Conservation (phyloP, 2,329 filamentous ascomycete species). For the Fusarium continuum region DNA sequence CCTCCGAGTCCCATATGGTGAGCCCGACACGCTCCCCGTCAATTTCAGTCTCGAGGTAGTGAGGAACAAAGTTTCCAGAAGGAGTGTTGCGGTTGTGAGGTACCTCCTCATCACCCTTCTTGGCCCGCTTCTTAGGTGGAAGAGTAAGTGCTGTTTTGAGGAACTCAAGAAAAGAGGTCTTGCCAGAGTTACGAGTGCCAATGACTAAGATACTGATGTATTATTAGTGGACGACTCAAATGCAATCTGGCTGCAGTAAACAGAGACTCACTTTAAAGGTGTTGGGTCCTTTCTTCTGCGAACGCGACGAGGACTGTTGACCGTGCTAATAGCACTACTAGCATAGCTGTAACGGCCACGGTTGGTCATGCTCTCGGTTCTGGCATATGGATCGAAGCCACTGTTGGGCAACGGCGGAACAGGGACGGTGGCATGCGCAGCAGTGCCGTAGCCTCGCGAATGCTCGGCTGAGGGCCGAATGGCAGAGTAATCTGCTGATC, state of each 20-base stretch:
- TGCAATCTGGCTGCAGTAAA: background rate
- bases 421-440: slow-evolving; percentile 52
- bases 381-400: slow-evolving; percentile 78
- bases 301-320: slow-evolving; percentile 92
- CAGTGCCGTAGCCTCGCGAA: slow-evolving; percentile 53
- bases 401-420: slow-evolving; percentile 69
- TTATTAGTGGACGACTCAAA: background rate
- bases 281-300: slow-evolving; percentile 96
- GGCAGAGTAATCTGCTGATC: slow-evolving; percentile 52
- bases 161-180: slow-evolving; percentile 97
- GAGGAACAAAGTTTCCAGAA: slow-evolving; percentile 79
- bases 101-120: slow-evolving; percentile 66
- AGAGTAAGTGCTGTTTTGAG: slow-evolving; percentile 86
- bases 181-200: slow-evolving; percentile 86
- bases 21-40: slow-evolving; percentile 90
- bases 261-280: slow-evolving; percentile 89
- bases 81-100: slow-evolving; percentile 61
- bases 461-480: slow-evolving; percentile 63
- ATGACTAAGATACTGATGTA: slow-evolving; percentile 83
- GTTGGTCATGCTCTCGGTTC: slow-evolving; percentile 95
- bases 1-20: slow-evolving; percentile 96
- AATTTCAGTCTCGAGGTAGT: slow-evolving; percentile 94
- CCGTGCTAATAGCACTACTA: slow-evolving; percentile 86
- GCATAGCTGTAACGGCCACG: slow-evolving; percentile 97
- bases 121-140: slow-evolving; percentile 78